Conservation (phyloP, 768 basidiomycete genomes). For the Hygrocybe punicea region DNA sequence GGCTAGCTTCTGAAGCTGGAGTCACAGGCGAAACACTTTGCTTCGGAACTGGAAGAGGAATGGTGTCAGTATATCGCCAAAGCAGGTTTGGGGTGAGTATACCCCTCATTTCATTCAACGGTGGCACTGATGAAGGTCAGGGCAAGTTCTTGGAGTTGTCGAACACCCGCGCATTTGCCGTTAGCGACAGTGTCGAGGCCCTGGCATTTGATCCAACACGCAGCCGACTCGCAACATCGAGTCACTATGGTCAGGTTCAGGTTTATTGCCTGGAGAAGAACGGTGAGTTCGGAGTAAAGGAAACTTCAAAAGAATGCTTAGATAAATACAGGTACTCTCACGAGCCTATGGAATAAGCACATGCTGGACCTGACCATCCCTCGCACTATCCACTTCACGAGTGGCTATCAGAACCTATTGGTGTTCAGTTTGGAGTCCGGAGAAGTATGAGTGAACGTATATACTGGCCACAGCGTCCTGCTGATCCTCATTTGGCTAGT, state of each 20-base stretch:
- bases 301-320: not conserved
- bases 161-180: not conserved
- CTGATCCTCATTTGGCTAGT: not conserved
- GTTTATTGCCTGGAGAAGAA: not conserved
- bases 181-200: not conserved
- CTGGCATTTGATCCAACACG: not conserved
- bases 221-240: not conserved
- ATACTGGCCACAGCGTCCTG: not conserved
- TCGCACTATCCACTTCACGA: not conserved
- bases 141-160: not conserved
- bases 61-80: not conserved
- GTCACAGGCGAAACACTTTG: not conserved
- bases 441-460: not conserved
- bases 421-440: not conserved
- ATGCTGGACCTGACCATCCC: not conserved
- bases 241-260: not conserved
- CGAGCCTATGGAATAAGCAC: not conserved
- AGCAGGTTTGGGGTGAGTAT: not conserved
- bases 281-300: not conserved
- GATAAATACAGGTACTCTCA: not conserved
- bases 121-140: not conserved
- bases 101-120: not conserved
- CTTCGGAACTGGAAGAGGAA: not conserved
- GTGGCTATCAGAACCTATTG: not conserved
- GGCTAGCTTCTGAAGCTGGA: not conserved